These are phyloP conservation scores for Cardamine resedifolia DNA, from an alignment of 345 rosid genomes.

Conservation along the genomic window DNA sequence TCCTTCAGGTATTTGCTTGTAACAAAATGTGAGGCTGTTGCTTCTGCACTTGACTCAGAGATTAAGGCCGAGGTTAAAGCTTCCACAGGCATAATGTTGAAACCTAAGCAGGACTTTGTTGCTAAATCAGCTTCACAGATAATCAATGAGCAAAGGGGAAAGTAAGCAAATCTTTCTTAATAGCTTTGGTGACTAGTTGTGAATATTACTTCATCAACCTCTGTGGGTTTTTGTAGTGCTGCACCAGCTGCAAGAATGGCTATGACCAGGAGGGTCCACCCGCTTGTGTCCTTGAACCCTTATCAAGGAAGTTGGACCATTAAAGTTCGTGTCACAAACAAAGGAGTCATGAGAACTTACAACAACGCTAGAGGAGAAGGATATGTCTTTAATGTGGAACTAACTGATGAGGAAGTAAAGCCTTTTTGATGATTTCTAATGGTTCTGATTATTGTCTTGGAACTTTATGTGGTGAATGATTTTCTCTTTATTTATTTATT, in stretches of 20 bases:
- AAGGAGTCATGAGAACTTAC: conserved; percentile 83
- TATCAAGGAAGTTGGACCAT: conserved; percentile 98
- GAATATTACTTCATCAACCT: conserved; percentile 35
- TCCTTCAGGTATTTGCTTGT: conserved; percentile 63
- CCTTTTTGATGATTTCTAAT: neutral
- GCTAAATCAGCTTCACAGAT: conserved; percentile 88
- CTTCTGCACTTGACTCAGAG: conserved; percentile 63
- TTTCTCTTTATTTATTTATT: neutral
- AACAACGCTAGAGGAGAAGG: conserved; percentile 95
- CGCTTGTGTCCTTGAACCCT: conserved; percentile 92
- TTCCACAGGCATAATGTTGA: conserved; percentile 40
- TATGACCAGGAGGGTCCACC: conserved; percentile 91
- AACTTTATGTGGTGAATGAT: neutral
- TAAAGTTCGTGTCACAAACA: conserved; percentile 85
- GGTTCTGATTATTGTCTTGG: neutral
- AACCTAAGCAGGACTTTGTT: conserved; percentile 67
- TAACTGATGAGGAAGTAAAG: conserved; percentile 94
- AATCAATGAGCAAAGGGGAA: conserved; percentile 64
- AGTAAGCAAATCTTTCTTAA: conserved; percentile 61
- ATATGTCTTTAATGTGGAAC: conserved; percentile 91
- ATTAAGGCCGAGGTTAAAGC: conserved; percentile 29
- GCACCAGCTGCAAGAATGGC: conserved; percentile 85
- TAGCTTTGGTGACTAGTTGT: conserved; percentile 54
- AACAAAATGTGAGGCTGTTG: conserved; percentile 73
- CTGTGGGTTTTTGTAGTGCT: conserved; percentile 47